Conservation (phyloP, 257 asterid genomes). For the Ophiorrhiza pumila region DNA sequence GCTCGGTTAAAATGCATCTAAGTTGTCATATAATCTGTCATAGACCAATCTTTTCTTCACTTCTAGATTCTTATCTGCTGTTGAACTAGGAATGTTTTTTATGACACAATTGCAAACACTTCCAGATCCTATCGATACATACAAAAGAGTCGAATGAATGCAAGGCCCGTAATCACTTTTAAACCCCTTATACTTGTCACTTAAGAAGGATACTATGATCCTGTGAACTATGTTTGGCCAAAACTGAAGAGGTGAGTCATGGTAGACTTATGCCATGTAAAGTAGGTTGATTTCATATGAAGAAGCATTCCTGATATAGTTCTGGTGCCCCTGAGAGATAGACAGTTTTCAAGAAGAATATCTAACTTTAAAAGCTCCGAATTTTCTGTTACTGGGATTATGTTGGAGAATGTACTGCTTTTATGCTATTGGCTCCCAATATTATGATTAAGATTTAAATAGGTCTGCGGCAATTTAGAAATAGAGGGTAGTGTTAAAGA, state of each 20-base stretch:
- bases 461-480: not conserved
- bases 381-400: not conserved
- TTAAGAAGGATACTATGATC: not conserved
- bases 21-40: not conserved
- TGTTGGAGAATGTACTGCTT: too few relatives aligned
- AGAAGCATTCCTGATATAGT: not conserved
- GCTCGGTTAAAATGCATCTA: too few relatives aligned
- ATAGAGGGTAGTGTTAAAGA: not conserved
- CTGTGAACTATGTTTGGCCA: not conserved
- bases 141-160: not conserved
- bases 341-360: not conserved
- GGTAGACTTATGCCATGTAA: not conserved
- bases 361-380: not conserved
- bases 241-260: not conserved
- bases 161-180: not conserved
- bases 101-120: not conserved
- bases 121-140: not conserved
- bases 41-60: not conserved
- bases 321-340: not conserved
- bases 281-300: not conserved
- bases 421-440: not conserved
- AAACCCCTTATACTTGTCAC: not conserved
- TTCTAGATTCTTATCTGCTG: not conserved
- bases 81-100: not conserved
- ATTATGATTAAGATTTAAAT: not conserved